A percentile compares a stretch with the other conserved stretches of the same genome.
Evolutionary conservation across 2,329 filamentous ascomycete genomes (phyloP).

Genomic region (Elsinoe ampelina): DNA sequence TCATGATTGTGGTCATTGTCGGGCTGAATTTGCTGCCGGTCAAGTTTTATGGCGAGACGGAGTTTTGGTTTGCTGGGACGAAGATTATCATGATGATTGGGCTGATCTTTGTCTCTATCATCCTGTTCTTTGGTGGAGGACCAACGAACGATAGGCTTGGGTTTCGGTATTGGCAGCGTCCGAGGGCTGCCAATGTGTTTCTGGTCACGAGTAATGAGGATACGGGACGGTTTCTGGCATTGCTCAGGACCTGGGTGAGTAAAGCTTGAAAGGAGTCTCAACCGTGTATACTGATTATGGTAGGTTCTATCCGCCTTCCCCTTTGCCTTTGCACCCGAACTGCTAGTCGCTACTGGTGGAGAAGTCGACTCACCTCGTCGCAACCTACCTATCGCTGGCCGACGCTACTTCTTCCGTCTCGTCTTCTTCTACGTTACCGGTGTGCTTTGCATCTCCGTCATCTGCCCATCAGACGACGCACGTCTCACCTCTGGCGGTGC

Average conservation of each 20-base stretch:
- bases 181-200: slow-evolving; percentile 41
- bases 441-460: slow-evolving; percentile 52
- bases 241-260: slow-evolving; percentile 39
- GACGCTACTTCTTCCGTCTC: slow-evolving; percentile 54
- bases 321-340: slow-evolving; percentile 47
- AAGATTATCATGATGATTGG: slow-evolving; percentile 45
- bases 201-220: slow-evolving; percentile 33
- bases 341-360: slow-evolving; percentile 46
- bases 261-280: too few species aligned
- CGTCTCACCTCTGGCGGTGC: slow-evolving; percentile 44
- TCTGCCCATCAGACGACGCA: slow-evolving; percentile 45
- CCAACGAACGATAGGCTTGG: slow-evolving; percentile 42
- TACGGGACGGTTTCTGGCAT: slow-evolving; percentile 43
- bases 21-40: slow-evolving; percentile 41
- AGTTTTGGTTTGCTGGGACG: slow-evolving; percentile 43
- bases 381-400: slow-evolving; percentile 50
- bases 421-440: slow-evolving; percentile 52
- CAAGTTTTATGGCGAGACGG: slow-evolving; percentile 42
- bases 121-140: slow-evolving; percentile 49
- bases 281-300: background rate
- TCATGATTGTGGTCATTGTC: slow-evolving; percentile 32
- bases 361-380: slow-evolving; percentile 51
- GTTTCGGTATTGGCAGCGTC: slow-evolving; percentile 43
- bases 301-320: slow-evolving; percentile 42
- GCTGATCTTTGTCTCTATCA: slow-evolving; percentile 43